Base-by-base conservation (phyloP, 192 early-diverging fungal genomes). In the Coemansia sp. region DNA sequence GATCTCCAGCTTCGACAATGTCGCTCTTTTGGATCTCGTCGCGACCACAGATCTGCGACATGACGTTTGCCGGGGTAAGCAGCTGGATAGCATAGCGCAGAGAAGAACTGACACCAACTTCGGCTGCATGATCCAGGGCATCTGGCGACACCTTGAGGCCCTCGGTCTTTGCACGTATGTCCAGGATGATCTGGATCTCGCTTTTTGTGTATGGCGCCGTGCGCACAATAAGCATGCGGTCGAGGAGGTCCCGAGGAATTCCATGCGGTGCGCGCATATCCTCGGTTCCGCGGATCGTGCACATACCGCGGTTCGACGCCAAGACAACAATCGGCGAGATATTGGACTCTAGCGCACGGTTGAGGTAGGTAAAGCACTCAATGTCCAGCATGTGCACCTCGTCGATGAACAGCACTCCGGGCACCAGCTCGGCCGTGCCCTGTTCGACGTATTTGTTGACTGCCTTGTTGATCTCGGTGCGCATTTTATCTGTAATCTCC, bases 341-440 rank as follows among this genome's bases (percentile, higher is more conserved):
- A 26, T 89, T 82, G 1, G 92, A 94, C 71, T 99, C 97, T 19
- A 99, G 79, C 22, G 97, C 97, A 30, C 95, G 91, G 80, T 97
- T 99, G 48, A 99, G 79, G 60, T 96, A 99, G 2, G 97, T 97
- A 63, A 99, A 99, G 78, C 94, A 99, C 67, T 99, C 97, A 61
- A 99, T 94, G 74, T 99, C 97, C 19, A 99, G 82, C 91, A 99
- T 97, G 64, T 99, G 97, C 13, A 97, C 95, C 77, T 98, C 97
- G 72, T 99, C 97, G 58, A 99, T 90, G 53, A 99, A 99, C 29
- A 99, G 61, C 22, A 99, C 97, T 47, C 97, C 97, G 0, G 97
- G 97, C 22, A 97, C 90, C 27, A 99, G 81, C 72, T 97, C 94
- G 15, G 94, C 94, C 32, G 88, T 89, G 24, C 97, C 97, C 64